Percentiles rank a stretch among this genome's conserved stretches.
These are phyloP conservation scores for Aspergillus uvarum DNA, from an alignment of 2,329 filamentous ascomycete genomes.

Conservation along the genomic window DNA sequence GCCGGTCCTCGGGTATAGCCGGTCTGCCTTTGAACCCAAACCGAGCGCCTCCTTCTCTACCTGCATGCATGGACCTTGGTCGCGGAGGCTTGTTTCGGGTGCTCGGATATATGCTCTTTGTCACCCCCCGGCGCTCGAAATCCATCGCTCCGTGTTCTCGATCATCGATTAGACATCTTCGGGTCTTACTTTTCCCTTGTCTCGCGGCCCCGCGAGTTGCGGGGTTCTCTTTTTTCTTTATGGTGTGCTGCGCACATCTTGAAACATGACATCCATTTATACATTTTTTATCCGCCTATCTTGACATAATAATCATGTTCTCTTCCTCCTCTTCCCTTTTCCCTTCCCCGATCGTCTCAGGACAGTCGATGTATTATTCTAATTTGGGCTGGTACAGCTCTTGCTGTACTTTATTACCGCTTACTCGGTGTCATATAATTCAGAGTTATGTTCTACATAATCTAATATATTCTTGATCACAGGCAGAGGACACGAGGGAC, in stretches of 20 bases:
- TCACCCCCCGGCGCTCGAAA: neutral
- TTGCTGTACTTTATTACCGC: neutral
- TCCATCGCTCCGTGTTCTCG: neutral
- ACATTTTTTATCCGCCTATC: neutral
- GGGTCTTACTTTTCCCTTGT: neutral
- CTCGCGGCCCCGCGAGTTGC: neutral
- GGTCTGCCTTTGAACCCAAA: neutral
- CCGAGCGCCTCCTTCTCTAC: neutral
- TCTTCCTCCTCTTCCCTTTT: neutral
- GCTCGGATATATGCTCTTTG: neutral
- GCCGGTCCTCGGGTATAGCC: neutral
- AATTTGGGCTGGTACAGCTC: neutral
- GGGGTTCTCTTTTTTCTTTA: neutral
- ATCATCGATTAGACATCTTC: neutral
- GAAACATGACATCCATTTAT: neutral
- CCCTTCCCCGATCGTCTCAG: neutral
- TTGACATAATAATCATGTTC: neutral
- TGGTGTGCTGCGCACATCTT: neutral
- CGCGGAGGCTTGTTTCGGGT: neutral
- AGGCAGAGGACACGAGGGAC: too few species aligned
- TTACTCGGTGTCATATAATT: too few species aligned
- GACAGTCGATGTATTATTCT: neutral
- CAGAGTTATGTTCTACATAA: too few species aligned
- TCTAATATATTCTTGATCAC: too few species aligned
- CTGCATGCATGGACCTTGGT: neutral